These are phyloP conservation scores for Ogataea minuta DNA, from an alignment of 805 yeast genomes.

Conservation along the genomic window DNA sequence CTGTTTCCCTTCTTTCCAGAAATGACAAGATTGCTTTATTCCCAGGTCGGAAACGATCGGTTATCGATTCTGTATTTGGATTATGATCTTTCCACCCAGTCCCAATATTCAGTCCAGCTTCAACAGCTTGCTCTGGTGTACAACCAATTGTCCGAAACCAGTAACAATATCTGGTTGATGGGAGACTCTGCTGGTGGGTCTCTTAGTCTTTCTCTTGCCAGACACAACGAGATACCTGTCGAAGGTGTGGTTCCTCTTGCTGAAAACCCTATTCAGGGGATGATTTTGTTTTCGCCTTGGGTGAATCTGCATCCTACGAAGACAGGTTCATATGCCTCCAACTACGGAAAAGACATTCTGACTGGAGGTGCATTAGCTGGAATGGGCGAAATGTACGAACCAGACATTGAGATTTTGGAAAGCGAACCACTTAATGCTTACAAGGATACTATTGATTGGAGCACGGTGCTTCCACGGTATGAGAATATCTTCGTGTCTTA, in stretches of 20 bases:
- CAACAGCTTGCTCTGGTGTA: slow-evolving; percentile 6
- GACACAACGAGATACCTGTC: slow-evolving; percentile 4
- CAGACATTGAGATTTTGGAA: not conserved
- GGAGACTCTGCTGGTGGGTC: slow-evolving; percentile 17
- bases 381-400: slow-evolving; percentile 5
- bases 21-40: slow-evolving; percentile 2
- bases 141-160: slow-evolving; percentile 5
- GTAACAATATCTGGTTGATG: slow-evolving; percentile 10
- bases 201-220: slow-evolving; percentile 5
- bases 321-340: slow-evolving; percentile 1
- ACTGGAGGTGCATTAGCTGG: slow-evolving; percentile 1
- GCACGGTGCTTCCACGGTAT: slow-evolving; percentile 1
- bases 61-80: slow-evolving; percentile 11
- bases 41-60: slow-evolving; percentile 2
- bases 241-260: not conserved
- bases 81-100: slow-evolving; percentile 5
- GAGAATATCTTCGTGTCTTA: slow-evolving; percentile 6
- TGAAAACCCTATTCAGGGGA: not conserved
- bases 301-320: slow-evolving; percentile 6
- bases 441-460: slow-evolving; percentile 6
- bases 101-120: slow-evolving; percentile 7
- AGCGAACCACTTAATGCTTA: slow-evolving; percentile 4
- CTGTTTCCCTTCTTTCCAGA: slow-evolving; percentile 7
- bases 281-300: slow-evolving; percentile 8
- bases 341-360: slow-evolving; percentile 6